phyloP scores from a whole-genome alignment of 192 early-diverging fungal species.

The Coemansia aciculifera region DNA sequence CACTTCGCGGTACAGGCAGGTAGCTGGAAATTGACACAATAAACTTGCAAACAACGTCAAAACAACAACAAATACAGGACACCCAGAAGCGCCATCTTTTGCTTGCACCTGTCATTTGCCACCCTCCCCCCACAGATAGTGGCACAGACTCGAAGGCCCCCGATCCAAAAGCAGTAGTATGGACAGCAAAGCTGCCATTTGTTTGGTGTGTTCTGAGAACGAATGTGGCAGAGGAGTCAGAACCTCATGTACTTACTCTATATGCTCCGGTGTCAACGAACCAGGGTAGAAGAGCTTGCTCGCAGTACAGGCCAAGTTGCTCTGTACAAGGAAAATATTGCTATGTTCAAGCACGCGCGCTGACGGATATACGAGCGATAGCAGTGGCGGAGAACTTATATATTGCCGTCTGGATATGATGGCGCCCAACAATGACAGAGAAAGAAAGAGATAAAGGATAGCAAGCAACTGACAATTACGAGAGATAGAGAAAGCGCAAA shows the following conservation, averaged over 20 bases:
- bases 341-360: background rate
- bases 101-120: conserved; percentile 3
- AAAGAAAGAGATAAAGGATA: background rate
- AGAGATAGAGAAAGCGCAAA: background rate
- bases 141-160: background rate
- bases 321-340: background rate
- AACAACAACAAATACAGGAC: background rate
- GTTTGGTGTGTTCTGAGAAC: conserved; percentile 4
- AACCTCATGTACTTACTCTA: background rate
- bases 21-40: conserved; percentile 7
- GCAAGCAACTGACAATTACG: background rate
- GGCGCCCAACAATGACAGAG: background rate
- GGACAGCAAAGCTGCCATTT: background rate
- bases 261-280: background rate
- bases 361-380: background rate
- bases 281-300: background rate
- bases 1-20: background rate
- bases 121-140: background rate
- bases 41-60: background rate
- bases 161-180: conserved; percentile 6
- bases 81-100: background rate
- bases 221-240: background rate
- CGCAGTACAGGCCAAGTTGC: background rate
- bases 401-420: background rate
- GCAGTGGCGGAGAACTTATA: background rate